phyloP scores from a whole-genome alignment of 148 eudicot genomes.

The Chenopodium album region DNA sequence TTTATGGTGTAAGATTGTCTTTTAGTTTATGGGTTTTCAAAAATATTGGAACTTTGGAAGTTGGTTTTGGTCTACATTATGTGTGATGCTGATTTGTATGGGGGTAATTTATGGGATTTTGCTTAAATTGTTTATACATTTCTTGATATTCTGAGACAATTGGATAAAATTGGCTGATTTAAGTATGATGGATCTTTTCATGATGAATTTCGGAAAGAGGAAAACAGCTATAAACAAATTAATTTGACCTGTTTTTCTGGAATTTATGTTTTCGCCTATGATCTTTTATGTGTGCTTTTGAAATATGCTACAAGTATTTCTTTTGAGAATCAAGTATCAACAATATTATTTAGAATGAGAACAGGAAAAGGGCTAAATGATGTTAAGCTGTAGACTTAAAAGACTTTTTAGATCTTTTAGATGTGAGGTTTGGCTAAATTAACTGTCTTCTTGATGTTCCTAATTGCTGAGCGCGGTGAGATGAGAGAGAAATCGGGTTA shows the following conservation, averaged over 20 bases:
- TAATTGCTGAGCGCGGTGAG: neutral
- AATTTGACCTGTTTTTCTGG: neutral
- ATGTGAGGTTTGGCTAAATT: neutral
- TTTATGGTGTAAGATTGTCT: neutral
- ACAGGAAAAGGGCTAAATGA: neutral
- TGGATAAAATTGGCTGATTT: neutral
- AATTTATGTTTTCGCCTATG: neutral
- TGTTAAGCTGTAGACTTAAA: neutral
- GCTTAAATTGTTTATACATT: neutral
- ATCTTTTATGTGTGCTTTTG: neutral
- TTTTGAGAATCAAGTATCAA: neutral
- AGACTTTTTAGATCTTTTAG: neutral
- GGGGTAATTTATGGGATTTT: neutral
- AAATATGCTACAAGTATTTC: neutral
- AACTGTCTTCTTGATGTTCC: neutral
- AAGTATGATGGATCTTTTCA: neutral
- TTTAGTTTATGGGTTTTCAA: neutral
- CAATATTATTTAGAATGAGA: neutral
- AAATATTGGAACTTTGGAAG: neutral
- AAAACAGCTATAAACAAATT: neutral
- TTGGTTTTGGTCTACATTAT: neutral
- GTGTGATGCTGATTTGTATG: neutral
- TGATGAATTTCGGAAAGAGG: neutral
- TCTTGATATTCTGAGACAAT: neutral
- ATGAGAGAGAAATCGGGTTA: neutral